Evolutionary conservation across 331 rosid genomes (phyloP), one percentile per base, ranked within the genome.

Genomic region (Quercus lobata): DNA sequence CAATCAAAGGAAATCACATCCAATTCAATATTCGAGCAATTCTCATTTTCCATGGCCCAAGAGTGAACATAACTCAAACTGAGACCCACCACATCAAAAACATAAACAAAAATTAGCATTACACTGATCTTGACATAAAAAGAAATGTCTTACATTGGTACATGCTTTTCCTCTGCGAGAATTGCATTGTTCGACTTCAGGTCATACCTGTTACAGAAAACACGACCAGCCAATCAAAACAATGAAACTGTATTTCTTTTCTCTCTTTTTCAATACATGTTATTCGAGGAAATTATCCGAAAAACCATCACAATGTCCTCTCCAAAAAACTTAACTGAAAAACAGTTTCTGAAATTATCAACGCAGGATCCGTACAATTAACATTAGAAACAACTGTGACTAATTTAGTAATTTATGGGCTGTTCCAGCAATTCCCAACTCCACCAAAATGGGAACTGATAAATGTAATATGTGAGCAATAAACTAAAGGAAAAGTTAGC

Each of bases 91-190:
- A 60, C 24, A 19, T 60, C 24, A 15, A 60, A 9, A 60, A 60
- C 66, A 60, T 11, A 60, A 60, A 60, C 66, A 22, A 49, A 24
- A 24, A 60, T 22, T 9, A 60, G 16, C 17, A 24, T 60, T 22
- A 24, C 2, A 1, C 3, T 8, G 17, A 60, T 60, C 30, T 60
- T 60, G 66, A 24, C 30, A 60, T 60, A 6, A 15, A 60, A 22
- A 60, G 66, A 60, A 11, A 24, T 60, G 24, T 1, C 66, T 60
- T 14, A 95, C 99, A 95, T 95, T 21, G 94, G 91, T 69, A 91
- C 84, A 86, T 95, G 97, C 82, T 95, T 95, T 34, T 93, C 99
- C 87, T 95, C 99, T 0, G 99, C 96, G 74, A 93, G 93, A 83
- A 93, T 90, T 19, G 97, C 99, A 82, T 95, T 61, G 91, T 95